Conservation (phyloP, 495 filamentous ascomycete genomes). For the Aspergillus sclerotiicarbonarius region DNA sequence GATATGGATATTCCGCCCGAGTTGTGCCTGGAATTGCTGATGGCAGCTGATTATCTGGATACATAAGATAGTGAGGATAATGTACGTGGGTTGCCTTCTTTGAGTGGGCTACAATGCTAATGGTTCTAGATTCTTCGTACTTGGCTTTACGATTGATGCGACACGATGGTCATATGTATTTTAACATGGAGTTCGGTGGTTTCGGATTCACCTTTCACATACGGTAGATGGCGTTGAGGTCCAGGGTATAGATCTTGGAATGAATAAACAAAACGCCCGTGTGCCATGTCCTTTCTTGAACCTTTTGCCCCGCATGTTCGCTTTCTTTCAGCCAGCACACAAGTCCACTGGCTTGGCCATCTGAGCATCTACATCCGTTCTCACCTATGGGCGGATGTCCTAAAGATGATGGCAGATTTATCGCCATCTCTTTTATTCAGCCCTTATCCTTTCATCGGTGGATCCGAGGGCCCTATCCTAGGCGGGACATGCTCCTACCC, state of each 20-base stretch:
- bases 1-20: conserved; percentile 87
- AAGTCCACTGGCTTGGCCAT: conserved; percentile 27
- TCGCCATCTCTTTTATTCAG: conserved; percentile 32
- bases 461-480: conserved; percentile 21
- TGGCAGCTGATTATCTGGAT: conserved; percentile 76
- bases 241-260: background rate
- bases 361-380: conserved; percentile 59
- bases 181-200: background rate
- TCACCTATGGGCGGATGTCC: conserved; percentile 64
- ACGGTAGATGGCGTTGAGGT: background rate
- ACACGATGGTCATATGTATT: background rate
- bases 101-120: background rate
- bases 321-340: background rate
- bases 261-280: background rate
- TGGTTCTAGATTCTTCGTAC: background rate
- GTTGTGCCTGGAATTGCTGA: conserved; percentile 75
- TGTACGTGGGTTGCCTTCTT: background rate
- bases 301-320: background rate
- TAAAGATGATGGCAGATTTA: conserved; percentile 75
- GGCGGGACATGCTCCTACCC: conserved; percentile 29
- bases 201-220: background rate
- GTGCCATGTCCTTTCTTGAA: background rate
- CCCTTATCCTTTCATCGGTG: conserved; percentile 23
- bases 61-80: background rate
- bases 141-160: background rate